phyloP scores from a whole-genome alignment of 352 stramenopile genomes.

The Phytophthora quininea region DNA sequence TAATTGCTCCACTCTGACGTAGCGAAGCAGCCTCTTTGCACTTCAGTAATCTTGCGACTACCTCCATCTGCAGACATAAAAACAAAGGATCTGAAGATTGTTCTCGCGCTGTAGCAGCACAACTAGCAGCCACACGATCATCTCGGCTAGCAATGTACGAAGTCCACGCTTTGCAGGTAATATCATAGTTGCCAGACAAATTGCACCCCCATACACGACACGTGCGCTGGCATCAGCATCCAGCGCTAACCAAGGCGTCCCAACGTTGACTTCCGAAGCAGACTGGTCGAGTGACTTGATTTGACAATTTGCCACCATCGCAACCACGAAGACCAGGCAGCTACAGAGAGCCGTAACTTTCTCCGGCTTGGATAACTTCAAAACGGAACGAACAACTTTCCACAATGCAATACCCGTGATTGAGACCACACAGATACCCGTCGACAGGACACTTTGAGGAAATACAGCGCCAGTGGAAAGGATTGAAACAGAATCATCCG shows the following conservation, averaged over 20 bases:
- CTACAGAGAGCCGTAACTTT: slow-evolving; percentile 15
- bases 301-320: slow-evolving; percentile 29
- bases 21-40: slow-evolving; percentile 1
- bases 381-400: slow-evolving; percentile 23
- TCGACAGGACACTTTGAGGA: slow-evolving; percentile 23
- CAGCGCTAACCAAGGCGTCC: slow-evolving; percentile 10
- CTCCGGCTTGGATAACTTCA: slow-evolving; percentile 7
- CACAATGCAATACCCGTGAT: slow-evolving; percentile 47
- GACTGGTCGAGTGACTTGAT: slow-evolving; percentile 29
- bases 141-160: slow-evolving; percentile 38
- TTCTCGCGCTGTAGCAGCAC: slow-evolving; percentile 58
- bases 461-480: slow-evolving; percentile 72
- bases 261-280: slow-evolving; percentile 10
- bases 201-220: slow-evolving; percentile 46
- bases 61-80: slow-evolving; percentile 54
- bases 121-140: slow-evolving; percentile 68
- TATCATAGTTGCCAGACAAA: slow-evolving; percentile 25
- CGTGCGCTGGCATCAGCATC: slow-evolving; percentile 51
- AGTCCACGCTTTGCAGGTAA: slow-evolving; percentile 2
- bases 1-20: slow-evolving; percentile 12
- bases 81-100: slow-evolving; percentile 70
- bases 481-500: slow-evolving; percentile 82
- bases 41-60: slow-evolving; percentile 29
- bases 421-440: slow-evolving; percentile 31
- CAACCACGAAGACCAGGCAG: slow-evolving; percentile 29